Evolutionary conservation across 768 basidiomycete genomes (phyloP), one percentile per base, ranked within the genome.

Genomic region (Porpolomopsis calyptriformis): DNA sequence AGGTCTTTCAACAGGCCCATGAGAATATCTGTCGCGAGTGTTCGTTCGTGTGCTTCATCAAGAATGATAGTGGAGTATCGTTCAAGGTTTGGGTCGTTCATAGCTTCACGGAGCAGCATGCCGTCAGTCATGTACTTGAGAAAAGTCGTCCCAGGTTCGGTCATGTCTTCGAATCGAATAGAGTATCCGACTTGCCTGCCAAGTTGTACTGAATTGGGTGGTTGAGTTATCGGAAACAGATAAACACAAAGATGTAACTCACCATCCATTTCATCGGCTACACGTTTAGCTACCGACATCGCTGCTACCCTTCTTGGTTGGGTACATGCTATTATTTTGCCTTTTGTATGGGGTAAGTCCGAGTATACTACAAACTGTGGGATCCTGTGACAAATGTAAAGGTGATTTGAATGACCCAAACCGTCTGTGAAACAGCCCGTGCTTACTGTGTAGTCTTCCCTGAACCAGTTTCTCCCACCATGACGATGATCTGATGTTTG

Each of bases 101-200:
- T 99, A 4, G 91, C 92, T 68, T 96, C 92, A 16, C 92, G 82
- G n/a, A 94, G 77, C 46, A 90, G 80, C 92, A 97, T 96, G 76
- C 94, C 96, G 55, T 99, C 96, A 12, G 96, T 99, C 93, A 98
- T 96, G 69, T 99, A 98, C 62, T 96, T 97, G 52, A 99, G 72
- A 65, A 99, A 96, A 0, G 96, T 98, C 25, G 83, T 85, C 0
- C 87, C 85, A 0, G 78, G 69, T 54, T 88, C 76, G 35, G 94
- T 85, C 87, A 91, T 85, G 61, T 98, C 96, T 64, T 99, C 94
- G 62, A 98, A 99, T 61, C 94, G 89, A 57, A 97, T 97, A 3
- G 89, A 90, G 65, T 99, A 99, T 46, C 94, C 94, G 51, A 98
- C 94, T 52, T 97, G 83, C 56, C 87, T 82, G 25, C 94, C 94